These are phyloP conservation scores for Cicer yamashitae DNA, from an alignment of 306 rosid species.

Conservation along the genomic window DNA sequence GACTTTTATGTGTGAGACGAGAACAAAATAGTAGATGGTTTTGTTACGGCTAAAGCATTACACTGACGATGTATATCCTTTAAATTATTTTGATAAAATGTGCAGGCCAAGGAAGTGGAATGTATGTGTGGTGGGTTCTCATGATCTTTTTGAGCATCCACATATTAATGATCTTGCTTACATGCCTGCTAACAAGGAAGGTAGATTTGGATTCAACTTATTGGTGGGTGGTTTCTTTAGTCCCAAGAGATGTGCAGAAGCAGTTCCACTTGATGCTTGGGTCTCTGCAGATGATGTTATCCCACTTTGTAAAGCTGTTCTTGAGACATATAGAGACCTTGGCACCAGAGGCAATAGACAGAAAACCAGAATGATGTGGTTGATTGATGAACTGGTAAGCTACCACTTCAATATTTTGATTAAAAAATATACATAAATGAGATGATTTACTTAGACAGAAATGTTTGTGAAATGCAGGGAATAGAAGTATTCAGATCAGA, in stretches of 20 bases:
- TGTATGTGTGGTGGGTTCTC: conserved; percentile 89
- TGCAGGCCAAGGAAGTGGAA: conserved; percentile 99
- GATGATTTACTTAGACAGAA: background rate
- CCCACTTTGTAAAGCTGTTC: conserved; percentile 77
- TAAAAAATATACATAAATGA: conserved; percentile 12
- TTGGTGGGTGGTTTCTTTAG: conserved; percentile 97
- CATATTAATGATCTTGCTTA: conserved; percentile 97
- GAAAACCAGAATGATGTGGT: conserved; percentile 96
- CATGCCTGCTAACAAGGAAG: conserved; percentile 88
- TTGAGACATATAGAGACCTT: conserved; percentile 89
- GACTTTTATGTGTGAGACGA: too few relatives aligned
- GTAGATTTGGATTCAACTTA: conserved; percentile 87
- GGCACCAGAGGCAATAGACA: conserved; percentile 92
- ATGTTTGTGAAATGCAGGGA: conserved; percentile 63
- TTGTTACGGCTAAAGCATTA: background rate
- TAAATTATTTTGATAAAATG: conserved; percentile 36
- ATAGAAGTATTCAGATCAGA: conserved; percentile 90
- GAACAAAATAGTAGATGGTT: too few relatives aligned
- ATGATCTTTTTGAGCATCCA: conserved; percentile 96
- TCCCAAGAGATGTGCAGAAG: conserved; percentile 87
- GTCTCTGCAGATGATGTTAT: conserved; percentile 78
- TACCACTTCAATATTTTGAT: background rate
- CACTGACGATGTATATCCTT: background rate
- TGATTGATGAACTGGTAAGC: conserved; percentile 90
- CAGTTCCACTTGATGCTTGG: conserved; percentile 96